Base-by-base conservation (phyloP, 1,284 basidiomycete genomes). In the Papiliotrema flavescens region DNA sequence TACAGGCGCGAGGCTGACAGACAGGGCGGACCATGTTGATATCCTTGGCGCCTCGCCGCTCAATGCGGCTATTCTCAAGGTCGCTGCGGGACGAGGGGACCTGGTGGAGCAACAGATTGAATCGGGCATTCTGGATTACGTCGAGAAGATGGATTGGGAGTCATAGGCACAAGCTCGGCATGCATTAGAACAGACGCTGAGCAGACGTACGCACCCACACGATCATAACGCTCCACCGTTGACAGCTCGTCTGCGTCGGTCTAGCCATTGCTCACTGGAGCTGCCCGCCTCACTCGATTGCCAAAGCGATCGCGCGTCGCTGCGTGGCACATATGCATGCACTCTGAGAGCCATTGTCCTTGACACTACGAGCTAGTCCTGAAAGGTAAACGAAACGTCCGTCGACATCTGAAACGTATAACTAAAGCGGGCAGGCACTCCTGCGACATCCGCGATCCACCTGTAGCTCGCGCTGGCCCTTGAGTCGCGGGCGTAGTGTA, bases 21-120 rank as follows among this genome's bases (percentile, higher is more conserved):
- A 2, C 47, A 65, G 66, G 13, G 70, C 86, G 47, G 90, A 93
- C 70, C 93, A 98, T 67, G 87, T 98, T 35, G 95, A 98, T 76
- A 88, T 98, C 55, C 81, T 98, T 19, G 95, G 96, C 2, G 88
- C 90, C 20, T 87, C 85, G 0, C 82, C 84, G 8, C 73, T 98
- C 53, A 98, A 97, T 71, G 88, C 93, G 70, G 85, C 95, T n/a
- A 84, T 98, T 45, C 76, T 98, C 24, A 88, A 91, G 71, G 81
- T 91, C 51, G 75, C 71, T 11, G 69, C 72, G 7, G 76, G 76
- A 3, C 55, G 69, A 44, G 73, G 72, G 0, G 69, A 76, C 53
- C 60, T 75, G 35, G 66, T 79, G 8, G 73, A 83, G 62, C 86
- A 94, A 56, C 80, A 77, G 52, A 86, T 86, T 63, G 86, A 90